Base-by-base conservation (phyloP, 352 stramenopile species). In the Phytophthora pistaciae region DNA sequence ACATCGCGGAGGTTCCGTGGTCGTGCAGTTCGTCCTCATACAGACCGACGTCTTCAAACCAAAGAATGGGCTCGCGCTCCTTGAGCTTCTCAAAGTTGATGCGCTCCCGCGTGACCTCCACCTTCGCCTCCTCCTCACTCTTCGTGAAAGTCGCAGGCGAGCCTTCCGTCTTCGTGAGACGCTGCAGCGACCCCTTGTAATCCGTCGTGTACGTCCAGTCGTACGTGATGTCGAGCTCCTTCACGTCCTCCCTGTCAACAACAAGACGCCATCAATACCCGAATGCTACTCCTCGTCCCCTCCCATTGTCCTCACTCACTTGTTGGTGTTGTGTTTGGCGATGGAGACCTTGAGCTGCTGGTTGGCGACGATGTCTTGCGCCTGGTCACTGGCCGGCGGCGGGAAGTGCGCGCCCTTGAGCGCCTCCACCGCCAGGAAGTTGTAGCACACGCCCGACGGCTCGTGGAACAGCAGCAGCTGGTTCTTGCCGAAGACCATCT, bases 401-500 rank as follows among this genome's bases (percentile, higher is more conserved):
- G 75, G 80, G 20, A 95, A 95, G 66, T 94, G 87, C 11, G 85
- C 87, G 27, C 87, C 79, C 42, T 91, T 91, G 23, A 95, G 77
- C 59, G 88, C 86, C 56, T 95, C 88, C 9, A 92, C 74, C 13
- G 87, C 85, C 25, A 94, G 60, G 23, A 95, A 95, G 64, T 88
- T 91, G 77, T 92, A 91, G 66, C 79, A 89, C 38, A 95, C 70
- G 25, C 87, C 87, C 20, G 82, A 85, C 1, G 84, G 74, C 56
- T 91, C 81, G 69, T 95, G 88, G 73, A 83, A 84, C 60, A 95
- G 67, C 13, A 94, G 60, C 61, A 95, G 57, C 64, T 95, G 88
- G 68, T 95, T 95, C 63, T 91, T 85, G 56, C 88, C 88, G 66
- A 94, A 95, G 25, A 95, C 88, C 88, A 95, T 95, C 82, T 95